Conservation (phyloP, 305 asterid genomes). For the Withania somnifera region DNA sequence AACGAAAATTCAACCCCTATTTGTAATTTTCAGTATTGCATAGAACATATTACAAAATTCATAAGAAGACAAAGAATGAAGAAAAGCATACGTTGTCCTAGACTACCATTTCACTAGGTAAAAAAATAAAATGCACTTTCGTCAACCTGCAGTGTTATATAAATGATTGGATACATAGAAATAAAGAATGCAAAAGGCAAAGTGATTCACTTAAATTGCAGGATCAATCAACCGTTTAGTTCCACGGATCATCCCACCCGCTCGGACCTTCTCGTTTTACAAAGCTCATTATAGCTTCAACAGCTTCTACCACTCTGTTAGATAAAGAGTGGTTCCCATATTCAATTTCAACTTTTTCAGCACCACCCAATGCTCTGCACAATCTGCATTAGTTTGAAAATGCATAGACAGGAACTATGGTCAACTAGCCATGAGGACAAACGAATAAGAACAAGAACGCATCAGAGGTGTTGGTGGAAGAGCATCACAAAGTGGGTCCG, state of each 20-base stretch:
- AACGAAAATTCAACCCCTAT: neutral
- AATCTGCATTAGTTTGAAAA: constrained; percentile 30
- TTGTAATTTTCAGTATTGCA: neutral
- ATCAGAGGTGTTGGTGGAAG: neutral
- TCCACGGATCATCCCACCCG: constrained; percentile 98
- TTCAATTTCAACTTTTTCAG: constrained; percentile 77
- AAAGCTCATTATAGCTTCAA: constrained; percentile 60
- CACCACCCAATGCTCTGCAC: constrained; percentile 74
- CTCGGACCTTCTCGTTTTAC: constrained; percentile 80
- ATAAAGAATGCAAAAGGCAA: constrained; percentile 1
- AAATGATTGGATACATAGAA: neutral
- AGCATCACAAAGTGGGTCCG: too few species aligned
- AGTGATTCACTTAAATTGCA: neutral
- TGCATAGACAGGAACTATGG: neutral
- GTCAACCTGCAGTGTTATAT: neutral
- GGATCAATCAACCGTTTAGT: constrained; percentile 14
- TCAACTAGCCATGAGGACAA: neutral
- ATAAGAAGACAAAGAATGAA: neutral
- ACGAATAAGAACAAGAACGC: neutral
- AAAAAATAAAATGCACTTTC: neutral
- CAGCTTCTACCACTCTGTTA: constrained; percentile 69
- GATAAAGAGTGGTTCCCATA: constrained; percentile 78
- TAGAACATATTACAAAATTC: neutral
- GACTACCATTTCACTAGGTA: neutral
- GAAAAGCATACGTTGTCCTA: neutral